Evolutionary conservation across 352 stramenopile species (phyloP), one percentile per base, ranked within the genome.

Genomic region (Phytophthora pseudosyringae): DNA sequence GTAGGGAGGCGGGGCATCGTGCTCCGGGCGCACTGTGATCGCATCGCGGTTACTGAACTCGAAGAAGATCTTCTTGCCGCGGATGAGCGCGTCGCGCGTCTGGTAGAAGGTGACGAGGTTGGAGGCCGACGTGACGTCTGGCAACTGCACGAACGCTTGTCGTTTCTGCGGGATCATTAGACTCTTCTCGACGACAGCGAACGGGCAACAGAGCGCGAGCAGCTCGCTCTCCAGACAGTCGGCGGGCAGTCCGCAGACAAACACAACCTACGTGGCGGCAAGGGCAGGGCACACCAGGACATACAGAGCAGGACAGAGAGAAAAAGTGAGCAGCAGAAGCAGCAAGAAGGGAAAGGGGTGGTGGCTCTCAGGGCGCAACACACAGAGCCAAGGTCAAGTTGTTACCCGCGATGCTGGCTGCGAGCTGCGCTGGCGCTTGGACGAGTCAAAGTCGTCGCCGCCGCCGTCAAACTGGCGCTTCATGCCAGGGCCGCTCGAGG

Each of bases 211-310:
- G 31, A 94, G 75, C 40, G 86, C 86, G 25, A 94, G 79, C 26
- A 94, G 75, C 55, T 94, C 86, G 48, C 83, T 93, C 60, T 94
- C 86, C 26, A 94, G 73, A 60, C 86, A 94, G 58, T 94, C 86
- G 25, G 73, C 59, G 7, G 86, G 86, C 7, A 94, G 69, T 29
- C 81, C 82, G 39, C 83, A 84, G n/a, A 93, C 83, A 52, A 91
- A 91, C 15, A 94, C 75, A 47, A 91, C 83, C 84, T 93, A 71
- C 29, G 40, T 50, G 25, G 25, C 41, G 43, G 64, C 38, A 53
- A 69, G 54, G 47, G 41, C 48, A 64, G 60, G 60, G 48, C 66
- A 74, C 53, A 71, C 59, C 44, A 71, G 53, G 54, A 61, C 47
- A 60, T 26, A 73, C 41, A 59, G 51, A 73, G 51, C 41, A 72